Base-by-base conservation (phyloP, 1,284 basidiomycete genomes). In the Trichosporon faecale region DNA sequence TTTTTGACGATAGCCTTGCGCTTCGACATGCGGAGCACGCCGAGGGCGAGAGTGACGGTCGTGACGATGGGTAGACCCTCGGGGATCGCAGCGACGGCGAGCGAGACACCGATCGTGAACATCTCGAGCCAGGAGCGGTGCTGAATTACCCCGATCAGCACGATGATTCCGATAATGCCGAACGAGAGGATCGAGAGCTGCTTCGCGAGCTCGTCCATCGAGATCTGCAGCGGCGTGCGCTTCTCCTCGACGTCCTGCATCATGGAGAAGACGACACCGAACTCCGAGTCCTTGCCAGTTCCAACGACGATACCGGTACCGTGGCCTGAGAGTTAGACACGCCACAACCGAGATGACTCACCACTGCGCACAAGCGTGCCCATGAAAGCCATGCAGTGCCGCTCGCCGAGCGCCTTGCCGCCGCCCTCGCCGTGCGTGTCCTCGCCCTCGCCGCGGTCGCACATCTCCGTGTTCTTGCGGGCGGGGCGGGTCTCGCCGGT, bases 31-130 rank as follows among this genome's bases (percentile, higher is more conserved):
- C 95, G 86, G 74, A 98, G 83, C 1, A 98, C 96, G 64, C 95
- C 95, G 9, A 98, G 87, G 0, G 95, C 95, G 27, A 99, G 89
- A 1, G 96, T 98, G 18, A 99, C 95, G 0, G 95, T 98, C 0
- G 95, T 97, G 31, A 98, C 96, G 73, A 98, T 98, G 0, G 96
- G 96, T 18, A 99, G 84, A 27, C 96, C 96, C 84, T 98, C 96
- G 0, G 95, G 95, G 73, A 98, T 98, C 44, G 95, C 95, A 67
- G 95, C 96, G 16, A 98, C 95, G 23, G 95, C 95, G 69, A 98
- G 88, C 1, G 95, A 98, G 3, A 98, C 95, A 85, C 95, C 95
- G 74, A 98, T 98, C 11, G 95, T 98, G 79, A 98, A 98, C 96
- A 98, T 98, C 66, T 98, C 95, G 11, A 98, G 85, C 94, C 94